Evolutionary conservation across 163 green algal species (phyloP), one percentile per base, ranked within the genome.

Genomic region (Chlorella variabilis): DNA sequence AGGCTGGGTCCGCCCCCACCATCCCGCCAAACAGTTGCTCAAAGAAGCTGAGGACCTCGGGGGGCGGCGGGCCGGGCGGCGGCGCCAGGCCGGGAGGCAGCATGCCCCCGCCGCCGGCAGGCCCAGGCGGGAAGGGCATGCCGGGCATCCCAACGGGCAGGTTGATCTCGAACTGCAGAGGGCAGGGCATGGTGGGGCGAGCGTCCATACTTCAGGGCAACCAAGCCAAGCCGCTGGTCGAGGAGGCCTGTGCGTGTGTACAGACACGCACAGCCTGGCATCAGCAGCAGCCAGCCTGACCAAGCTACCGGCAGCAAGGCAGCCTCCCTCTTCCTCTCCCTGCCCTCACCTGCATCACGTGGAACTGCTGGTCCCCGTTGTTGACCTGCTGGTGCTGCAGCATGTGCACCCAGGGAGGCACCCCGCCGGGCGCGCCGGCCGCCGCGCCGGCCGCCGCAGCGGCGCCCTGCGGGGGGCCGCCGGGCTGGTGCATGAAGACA

Each of bases 311-410:
- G 9, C 20, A 63, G 54, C 54, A 63, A 15, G 54, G 20, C 23
- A 29, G 54, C 54, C 54, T 15, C 45, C 45, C 45, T n/a, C 54
- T 15, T 62, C 9, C 54, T 9, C 54, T 25, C 20, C 54, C 20
- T 31, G 54, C 54, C 59, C 71, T 69, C 23, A 42, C 71, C 71
- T 79, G 54, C 71, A 79, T 79, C 23, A 79, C 54, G 54, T 79
- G 71, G 11, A 79, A 5, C 25, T 79, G 51, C 54, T 79, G 54
- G 9, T 39, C 71, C 0, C 71, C 71, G 36, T 58, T 23, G 2
- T 34, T 29, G 2, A 51, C 38, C 6, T 79, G 71, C 11, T 29
- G 34, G 27, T 68, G 70, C 48, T 77, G 70, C 69, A 77, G 4
- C 70, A 77, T 41, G 31, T 75, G 49, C 49, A 49, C 6, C 18